Percentiles rank a stretch among this genome's conserved stretches.
These are phyloP conservation scores for Cryptosporidium xiaoi DNA, from an alignment of 169 alveolate genomes.

Conservation along the genomic window DNA sequence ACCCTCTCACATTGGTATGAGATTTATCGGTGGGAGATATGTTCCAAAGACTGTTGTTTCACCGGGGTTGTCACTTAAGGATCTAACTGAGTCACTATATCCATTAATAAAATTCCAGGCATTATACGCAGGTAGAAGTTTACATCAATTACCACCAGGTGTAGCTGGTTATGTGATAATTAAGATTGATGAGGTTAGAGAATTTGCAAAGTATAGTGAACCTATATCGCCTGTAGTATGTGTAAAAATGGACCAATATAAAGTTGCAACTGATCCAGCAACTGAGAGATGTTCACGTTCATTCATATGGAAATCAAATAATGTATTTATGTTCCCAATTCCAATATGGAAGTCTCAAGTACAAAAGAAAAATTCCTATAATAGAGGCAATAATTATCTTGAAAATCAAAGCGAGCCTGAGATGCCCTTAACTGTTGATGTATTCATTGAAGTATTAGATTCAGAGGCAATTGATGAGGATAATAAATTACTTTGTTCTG, in stretches of 20 bases:
- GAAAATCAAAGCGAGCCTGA: slow-evolving; percentile 35
- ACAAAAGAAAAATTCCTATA: slow-evolving; percentile 38
- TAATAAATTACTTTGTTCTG: slow-evolving; percentile 58
- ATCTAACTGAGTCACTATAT: slow-evolving; percentile 64
- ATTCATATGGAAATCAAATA: slow-evolving; percentile 73
- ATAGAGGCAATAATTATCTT: slow-evolving; percentile 11
- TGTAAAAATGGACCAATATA: slow-evolving; percentile 71
- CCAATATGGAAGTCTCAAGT: slow-evolving; percentile 61
- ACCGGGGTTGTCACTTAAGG: slow-evolving; percentile 65
- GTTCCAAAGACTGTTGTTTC: slow-evolving; percentile 73
- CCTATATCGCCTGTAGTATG: slow-evolving; percentile 73
- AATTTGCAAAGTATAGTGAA: slow-evolving; percentile 66
- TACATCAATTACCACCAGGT: slow-evolving; percentile 74
- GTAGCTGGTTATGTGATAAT: slow-evolving; percentile 72
- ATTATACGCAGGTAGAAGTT: slow-evolving; percentile 67
- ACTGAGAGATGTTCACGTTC: slow-evolving; percentile 73
- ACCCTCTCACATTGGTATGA: slow-evolving; percentile 71
- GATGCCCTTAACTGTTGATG: slow-evolving; percentile 50
- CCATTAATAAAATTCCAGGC: slow-evolving; percentile 75
- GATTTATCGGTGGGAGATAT: slow-evolving; percentile 72
- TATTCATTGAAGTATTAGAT: slow-evolving; percentile 69
- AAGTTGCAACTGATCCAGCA: slow-evolving; percentile 75
- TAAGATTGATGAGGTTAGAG: slow-evolving; percentile 73
- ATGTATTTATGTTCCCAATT: slow-evolving; percentile 73
- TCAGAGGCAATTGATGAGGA: slow-evolving; percentile 73